phyloP scores from a whole-genome alignment of 2,329 filamentous ascomycete species.

The Monosporascus sp. region DNA sequence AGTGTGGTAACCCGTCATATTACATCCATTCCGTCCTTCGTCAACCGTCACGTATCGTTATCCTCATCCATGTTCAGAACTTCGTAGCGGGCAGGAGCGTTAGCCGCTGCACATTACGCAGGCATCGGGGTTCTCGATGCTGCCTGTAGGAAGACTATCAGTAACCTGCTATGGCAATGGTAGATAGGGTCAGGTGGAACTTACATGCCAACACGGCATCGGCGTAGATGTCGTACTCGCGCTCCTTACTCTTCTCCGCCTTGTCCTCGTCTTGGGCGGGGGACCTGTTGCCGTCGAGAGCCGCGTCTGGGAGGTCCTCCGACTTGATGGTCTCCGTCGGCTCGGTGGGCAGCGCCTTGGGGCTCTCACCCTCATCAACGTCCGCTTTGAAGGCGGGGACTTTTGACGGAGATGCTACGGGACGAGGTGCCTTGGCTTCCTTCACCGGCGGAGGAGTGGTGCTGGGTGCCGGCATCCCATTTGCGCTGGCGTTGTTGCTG shows the following conservation, averaged over 20 bases:
- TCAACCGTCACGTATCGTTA: conserved; percentile 19
- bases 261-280: conserved; percentile 66
- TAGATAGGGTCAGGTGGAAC: conserved; percentile 25
- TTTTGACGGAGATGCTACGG: conserved; percentile 54
- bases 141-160: conserved; percentile 48
- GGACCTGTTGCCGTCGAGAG: conserved; percentile 45
- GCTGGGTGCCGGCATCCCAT: conserved; percentile 65
- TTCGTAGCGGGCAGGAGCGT: conserved; percentile 1
- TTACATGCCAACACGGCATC: conserved; percentile 85
- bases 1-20: not conserved
- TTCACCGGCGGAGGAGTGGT: conserved; percentile 56
- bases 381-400: conserved; percentile 72
- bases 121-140: conserved; percentile 92
- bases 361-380: conserved; percentile 70
- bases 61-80: conserved; percentile 9
- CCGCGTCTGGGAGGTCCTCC: conserved; percentile 60
- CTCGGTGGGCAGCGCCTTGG: conserved; percentile 71
- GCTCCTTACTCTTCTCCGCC: conserved; percentile 64
- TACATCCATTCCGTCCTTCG: not conserved
- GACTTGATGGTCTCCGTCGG: conserved; percentile 57
- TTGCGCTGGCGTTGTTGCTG: conserved; percentile 33
- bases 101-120: conserved; percentile 98
- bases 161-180: conserved; percentile 24
- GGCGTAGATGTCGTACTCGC: conserved; percentile 91
- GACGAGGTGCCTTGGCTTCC: conserved; percentile 36